phyloP scores from a whole-genome alignment of 2,329 filamentous ascomycete genomes.

The Claviceps fusiformis region DNA sequence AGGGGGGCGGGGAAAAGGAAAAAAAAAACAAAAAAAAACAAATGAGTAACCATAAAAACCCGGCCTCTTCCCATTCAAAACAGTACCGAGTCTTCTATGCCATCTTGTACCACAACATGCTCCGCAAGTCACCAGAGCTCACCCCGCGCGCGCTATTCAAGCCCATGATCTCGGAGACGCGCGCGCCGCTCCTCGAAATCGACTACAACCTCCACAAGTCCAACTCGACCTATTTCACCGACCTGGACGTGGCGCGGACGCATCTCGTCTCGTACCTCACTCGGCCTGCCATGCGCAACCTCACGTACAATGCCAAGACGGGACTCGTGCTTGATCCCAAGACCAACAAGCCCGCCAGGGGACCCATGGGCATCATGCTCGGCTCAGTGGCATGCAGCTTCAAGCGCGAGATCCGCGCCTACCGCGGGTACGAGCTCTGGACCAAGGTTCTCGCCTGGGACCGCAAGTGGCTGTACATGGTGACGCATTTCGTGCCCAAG shows the following conservation, averaged over 20 bases:
- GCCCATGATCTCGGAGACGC: slow-evolving; percentile 52
- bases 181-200: slow-evolving; percentile 60
- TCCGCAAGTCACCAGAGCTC: slow-evolving; percentile 33
- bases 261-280: slow-evolving; percentile 63
- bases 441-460: slow-evolving; percentile 61
- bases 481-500: slow-evolving; percentile 58
- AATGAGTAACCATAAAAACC: not conserved
- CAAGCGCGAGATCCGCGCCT: slow-evolving; percentile 58
- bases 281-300: slow-evolving; percentile 24
- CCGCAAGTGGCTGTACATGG: slow-evolving; percentile 66
- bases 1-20: too few species aligned
- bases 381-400: slow-evolving; percentile 64
- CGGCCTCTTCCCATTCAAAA: not conserved
- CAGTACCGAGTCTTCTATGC: slow-evolving; percentile 46
- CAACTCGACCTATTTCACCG: slow-evolving; percentile 75
- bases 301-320: slow-evolving; percentile 6
- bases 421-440: slow-evolving; percentile 61
- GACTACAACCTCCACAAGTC: slow-evolving; percentile 81
- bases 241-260: slow-evolving; percentile 71
- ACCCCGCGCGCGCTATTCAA: slow-evolving; percentile 57
- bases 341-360: slow-evolving; percentile 34
- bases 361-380: slow-evolving; percentile 49
- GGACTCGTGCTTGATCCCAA: slow-evolving; percentile 35
- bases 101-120: slow-evolving; percentile 39
- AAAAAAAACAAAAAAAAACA: too few species aligned